Percentiles rank a stretch among this genome's conserved stretches.
Conservation (phyloP, 805 yeast species). For the Komagataella mondaviorum region DNA sequence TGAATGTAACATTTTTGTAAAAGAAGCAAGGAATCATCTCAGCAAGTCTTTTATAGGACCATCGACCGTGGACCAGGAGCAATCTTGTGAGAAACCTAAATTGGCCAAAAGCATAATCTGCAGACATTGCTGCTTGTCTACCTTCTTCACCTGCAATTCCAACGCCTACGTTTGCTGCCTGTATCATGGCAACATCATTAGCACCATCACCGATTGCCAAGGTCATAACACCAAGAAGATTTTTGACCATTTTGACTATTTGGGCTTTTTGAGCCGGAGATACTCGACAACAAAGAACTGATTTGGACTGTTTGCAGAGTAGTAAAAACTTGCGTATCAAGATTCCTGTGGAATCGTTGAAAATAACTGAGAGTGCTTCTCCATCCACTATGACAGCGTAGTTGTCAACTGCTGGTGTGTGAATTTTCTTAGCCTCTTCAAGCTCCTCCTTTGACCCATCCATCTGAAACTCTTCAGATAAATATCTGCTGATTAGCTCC, state of each 20-base stretch:
- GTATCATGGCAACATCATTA: constrained; percentile 81
- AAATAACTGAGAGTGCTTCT: constrained; percentile 36
- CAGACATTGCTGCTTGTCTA: constrained; percentile 76
- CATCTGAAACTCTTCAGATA: constrained; percentile 32
- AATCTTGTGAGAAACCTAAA: constrained; percentile 54
- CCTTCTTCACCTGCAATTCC: constrained; percentile 88
- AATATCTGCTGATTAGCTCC: constrained; percentile 28
- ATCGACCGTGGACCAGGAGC: constrained; percentile 69
- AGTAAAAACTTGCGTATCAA: constrained; percentile 44
- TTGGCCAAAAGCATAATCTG: constrained; percentile 76
- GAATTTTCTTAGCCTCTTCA: constrained; percentile 40
- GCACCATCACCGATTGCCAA: constrained; percentile 82
- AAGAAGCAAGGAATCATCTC: constrained; percentile 74
- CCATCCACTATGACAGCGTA: constrained; percentile 65
- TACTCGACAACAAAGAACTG: constrained; percentile 76
- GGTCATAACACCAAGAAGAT: constrained; percentile 56
- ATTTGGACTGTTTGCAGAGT: constrained; percentile 60
- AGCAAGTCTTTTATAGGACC: constrained; percentile 64
- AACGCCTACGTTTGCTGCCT: constrained; percentile 73
- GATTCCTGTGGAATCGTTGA: constrained; percentile 18
- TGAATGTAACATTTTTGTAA: constrained; percentile 64
- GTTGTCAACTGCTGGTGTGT: constrained; percentile 44
- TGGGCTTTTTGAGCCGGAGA: constrained; percentile 77
- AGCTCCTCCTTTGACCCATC: constrained; percentile 29
- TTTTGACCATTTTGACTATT: constrained; percentile 55